Percentiles rank a stretch among this genome's conserved stretches.
Conservation (phyloP, 768 basidiomycete genomes). For the Amanita polypyramis region DNA sequence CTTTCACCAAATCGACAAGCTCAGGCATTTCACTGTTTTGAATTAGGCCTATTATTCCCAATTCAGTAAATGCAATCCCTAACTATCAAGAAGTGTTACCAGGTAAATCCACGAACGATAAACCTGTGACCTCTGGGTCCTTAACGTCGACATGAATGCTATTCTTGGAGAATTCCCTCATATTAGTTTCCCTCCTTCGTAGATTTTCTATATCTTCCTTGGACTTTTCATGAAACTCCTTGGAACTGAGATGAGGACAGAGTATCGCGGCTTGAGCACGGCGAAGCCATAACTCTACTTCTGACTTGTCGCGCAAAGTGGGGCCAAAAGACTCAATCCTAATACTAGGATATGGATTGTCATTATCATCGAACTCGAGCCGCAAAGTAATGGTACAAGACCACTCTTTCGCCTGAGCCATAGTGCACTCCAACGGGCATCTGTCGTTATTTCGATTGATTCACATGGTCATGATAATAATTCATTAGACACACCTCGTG, state of each 20-base stretch:
- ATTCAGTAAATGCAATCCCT: slow-evolving; percentile 13
- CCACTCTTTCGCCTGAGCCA: slow-evolving; percentile 31
- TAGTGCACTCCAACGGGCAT: slow-evolving; percentile 43
- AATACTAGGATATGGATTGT: slow-evolving; percentile 12
- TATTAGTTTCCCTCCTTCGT: not conserved
- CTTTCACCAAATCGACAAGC: slow-evolving; percentile 32
- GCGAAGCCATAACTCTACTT: slow-evolving; percentile 43
- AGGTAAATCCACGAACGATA: slow-evolving; percentile 46
- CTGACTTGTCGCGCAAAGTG: slow-evolving; percentile 24
- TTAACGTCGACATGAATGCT: slow-evolving; percentile 34
- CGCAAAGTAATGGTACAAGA: slow-evolving; percentile 33
- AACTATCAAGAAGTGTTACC: slow-evolving; percentile 19
- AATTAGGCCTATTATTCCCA: slow-evolving; percentile 36
- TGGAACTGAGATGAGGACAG: slow-evolving; percentile 24
- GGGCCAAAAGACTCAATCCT: slow-evolving; percentile 28
- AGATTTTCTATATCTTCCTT: slow-evolving; percentile 14
- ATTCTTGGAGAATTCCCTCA: slow-evolving; percentile 35
- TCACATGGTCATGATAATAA: no score
- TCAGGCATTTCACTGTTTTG: slow-evolving; percentile 34
- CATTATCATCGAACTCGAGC: slow-evolving; percentile 13
- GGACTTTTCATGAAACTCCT: slow-evolving; percentile 17
- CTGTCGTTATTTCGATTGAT: slow-evolving; percentile 15
- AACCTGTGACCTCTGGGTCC: slow-evolving; percentile 33
- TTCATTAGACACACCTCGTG: slow-evolving; percentile 29
- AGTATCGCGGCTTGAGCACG: slow-evolving; percentile 53